Evolutionary conservation across 768 basidiomycete genomes (phyloP).

Genomic region (Galerina marginata): DNA sequence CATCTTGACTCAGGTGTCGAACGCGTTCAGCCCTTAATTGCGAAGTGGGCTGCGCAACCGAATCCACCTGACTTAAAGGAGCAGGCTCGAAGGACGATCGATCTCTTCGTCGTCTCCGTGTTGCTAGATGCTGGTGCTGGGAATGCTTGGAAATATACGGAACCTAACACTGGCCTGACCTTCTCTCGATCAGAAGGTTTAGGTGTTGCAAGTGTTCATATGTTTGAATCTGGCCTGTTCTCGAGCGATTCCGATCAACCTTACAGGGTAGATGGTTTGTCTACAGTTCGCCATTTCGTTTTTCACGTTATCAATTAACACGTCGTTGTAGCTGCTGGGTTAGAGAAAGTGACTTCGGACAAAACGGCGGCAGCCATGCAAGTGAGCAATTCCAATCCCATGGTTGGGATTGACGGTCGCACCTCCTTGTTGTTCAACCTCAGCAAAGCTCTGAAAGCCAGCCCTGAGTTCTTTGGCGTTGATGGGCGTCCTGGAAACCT

Average conservation of each 20-base stretch:
- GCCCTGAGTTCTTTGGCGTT: conserved; percentile 72
- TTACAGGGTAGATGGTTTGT: conserved; percentile 79
- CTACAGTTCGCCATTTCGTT: neutral
- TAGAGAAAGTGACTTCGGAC: conserved; percentile 66
- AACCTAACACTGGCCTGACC: conserved; percentile 53
- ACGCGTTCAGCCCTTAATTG: conserved; percentile 67
- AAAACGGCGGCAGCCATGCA: conserved; percentile 76
- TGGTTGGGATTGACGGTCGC: conserved; percentile 91
- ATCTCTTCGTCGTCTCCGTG: conserved; percentile 90
- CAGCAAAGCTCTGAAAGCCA: conserved; percentile 67
- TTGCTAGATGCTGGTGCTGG: conserved; percentile 96
- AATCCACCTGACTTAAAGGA: conserved; percentile 57
- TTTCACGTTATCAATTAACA: neutral
- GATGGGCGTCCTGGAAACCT: conserved; percentile 83
- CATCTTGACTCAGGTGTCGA: conserved; percentile 77
- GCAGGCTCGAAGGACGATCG: conserved; percentile 76
- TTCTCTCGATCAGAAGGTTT: conserved; percentile 82
- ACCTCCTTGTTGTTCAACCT: conserved; percentile 77
- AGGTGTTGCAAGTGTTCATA: conserved; percentile 87
- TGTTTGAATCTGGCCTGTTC: conserved; percentile 88
- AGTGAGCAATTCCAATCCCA: conserved; percentile 76
- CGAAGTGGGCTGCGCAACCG: conserved; percentile 52
- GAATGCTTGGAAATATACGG: conserved; percentile 77
- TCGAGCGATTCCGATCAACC: conserved; percentile 67
- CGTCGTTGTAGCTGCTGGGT: conserved; percentile 61